A percentile compares a stretch with the other conserved stretches of the same genome.
phyloP scores from a whole-genome alignment of 1,284 basidiomycete genomes.

The Pseudomicrostroma phylloplanum region DNA sequence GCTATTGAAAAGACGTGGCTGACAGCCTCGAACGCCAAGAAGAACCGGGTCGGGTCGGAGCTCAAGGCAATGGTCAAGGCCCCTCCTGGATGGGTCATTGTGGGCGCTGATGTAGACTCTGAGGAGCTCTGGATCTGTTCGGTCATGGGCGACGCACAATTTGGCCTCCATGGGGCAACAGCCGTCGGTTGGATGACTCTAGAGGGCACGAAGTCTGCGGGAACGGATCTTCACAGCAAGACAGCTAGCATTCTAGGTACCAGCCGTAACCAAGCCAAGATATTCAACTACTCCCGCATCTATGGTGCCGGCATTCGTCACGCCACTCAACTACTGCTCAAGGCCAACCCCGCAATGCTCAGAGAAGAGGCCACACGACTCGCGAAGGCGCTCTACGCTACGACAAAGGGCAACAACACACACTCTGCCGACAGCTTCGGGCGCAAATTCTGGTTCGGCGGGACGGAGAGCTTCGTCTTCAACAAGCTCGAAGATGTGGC shows the following conservation, averaged over 20 bases:
- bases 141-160: slow-evolving; percentile 97
- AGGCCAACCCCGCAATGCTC: slow-evolving; percentile 74
- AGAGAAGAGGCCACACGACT: slow-evolving; percentile 71
- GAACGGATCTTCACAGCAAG: slow-evolving; percentile 95
- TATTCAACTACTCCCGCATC: slow-evolving; percentile 98
- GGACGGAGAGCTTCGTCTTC: slow-evolving; percentile 95
- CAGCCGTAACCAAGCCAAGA: slow-evolving; percentile 89
- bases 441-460: slow-evolving; percentile 89
- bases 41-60: slow-evolving; percentile 92
- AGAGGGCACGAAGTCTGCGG: slow-evolving; percentile 92
- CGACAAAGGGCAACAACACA: slow-evolving; percentile 72
- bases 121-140: slow-evolving; percentile 99
- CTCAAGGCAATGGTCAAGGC: slow-evolving; percentile 95
- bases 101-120: slow-evolving; percentile 96
- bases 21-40: slow-evolving; percentile 95
- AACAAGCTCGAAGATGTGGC: slow-evolving; percentile 98
- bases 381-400: slow-evolving; percentile 79
- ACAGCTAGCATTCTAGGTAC: slow-evolving; percentile 90
- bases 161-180: slow-evolving; percentile 91
- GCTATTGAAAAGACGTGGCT: slow-evolving; percentile 98
- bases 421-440: slow-evolving; percentile 36
- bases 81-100: slow-evolving; percentile 84
- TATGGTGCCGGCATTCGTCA: slow-evolving; percentile 96
- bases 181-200: slow-evolving; percentile 99
- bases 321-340: slow-evolving; percentile 78